Base-by-base conservation (phyloP, 2,329 filamentous ascomycete genomes). In the Aspergillus felis region DNA sequence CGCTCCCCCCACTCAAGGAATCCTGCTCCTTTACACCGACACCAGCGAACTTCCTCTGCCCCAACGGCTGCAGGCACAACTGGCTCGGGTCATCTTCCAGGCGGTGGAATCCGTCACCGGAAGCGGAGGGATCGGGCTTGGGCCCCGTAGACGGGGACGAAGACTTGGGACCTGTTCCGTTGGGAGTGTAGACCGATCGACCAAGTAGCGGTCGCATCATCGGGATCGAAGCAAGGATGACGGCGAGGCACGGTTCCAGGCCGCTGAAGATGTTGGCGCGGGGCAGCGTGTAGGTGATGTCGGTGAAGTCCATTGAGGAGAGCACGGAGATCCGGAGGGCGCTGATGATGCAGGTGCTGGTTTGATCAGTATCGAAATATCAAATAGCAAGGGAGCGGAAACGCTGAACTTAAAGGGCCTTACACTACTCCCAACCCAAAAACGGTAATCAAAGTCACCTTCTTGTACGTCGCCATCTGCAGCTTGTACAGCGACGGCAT, bases 141-240 rank as follows among this genome's bases (percentile, higher is more conserved):
- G 55, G 54, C 52, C 35, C 44, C 3, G 44, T 46, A 9, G 59
- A 57, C 1, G 51, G 55, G 2, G 46, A 3, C 1, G 54, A 60
- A 4, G 50, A 42, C 22, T 54, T 56, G 9, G 55, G 28, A 2
- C 65, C 63, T 4, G 64, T 69, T 5, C 56, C 56, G 1, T 62
- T 60, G 1, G 64, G 54, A 1, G 59, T 58, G 42, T 67, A 66
- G 7, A 0, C 25, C 49, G 61, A 28, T 58, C 67, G 27, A 60
- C 55, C 70, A 3, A 79, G 64, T 7, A 79, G 66, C 5, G 77
- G 76, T 1, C 76, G 72, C 32, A 78, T 66, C 17, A 77, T 68
- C 0, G 77, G 76, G 22, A 78, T 65, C 54, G 74, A 79, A n/a
- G 74, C 71, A 12, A 75, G 61, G 7, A 70, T 71, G 10, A 79